Evolutionary conservation across 1,139 yeast genomes (phyloP).

Genomic region (Saccharomyces hybrid): DNA sequence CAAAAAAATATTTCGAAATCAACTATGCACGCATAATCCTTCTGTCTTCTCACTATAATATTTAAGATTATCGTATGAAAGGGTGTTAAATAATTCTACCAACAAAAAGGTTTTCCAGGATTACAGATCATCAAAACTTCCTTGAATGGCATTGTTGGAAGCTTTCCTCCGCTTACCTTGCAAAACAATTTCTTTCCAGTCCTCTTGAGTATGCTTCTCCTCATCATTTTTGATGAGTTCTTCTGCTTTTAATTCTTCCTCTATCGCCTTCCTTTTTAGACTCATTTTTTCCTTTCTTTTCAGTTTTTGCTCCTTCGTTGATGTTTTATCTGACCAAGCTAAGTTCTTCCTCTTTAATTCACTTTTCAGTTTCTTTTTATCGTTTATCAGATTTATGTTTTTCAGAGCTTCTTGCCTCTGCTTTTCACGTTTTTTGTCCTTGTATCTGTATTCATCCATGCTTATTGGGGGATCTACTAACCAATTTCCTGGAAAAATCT

Average conservation of each 20-base stretch:
- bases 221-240: slow-evolving; percentile 40
- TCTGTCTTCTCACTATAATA: not conserved
- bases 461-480: slow-evolving; percentile 47
- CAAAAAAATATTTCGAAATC: not conserved
- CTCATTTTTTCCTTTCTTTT: slow-evolving; percentile 59
- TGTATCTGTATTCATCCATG: slow-evolving; percentile 60
- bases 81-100: not conserved
- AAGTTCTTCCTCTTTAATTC: slow-evolving; percentile 49
- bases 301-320: slow-evolving; percentile 54
- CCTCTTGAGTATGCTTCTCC: slow-evolving; percentile 48
- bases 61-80: not conserved
- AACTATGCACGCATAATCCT: not conserved
- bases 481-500: slow-evolving; percentile 53
- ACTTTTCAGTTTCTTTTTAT: slow-evolving; percentile 41
- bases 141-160: slow-evolving; percentile 37
- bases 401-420: slow-evolving; percentile 53
- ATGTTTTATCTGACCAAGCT: slow-evolving; percentile 74
- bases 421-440: slow-evolving; percentile 57
- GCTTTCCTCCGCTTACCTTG: slow-evolving; percentile 37
- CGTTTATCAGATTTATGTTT: slow-evolving; percentile 37
- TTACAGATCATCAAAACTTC: slow-evolving; percentile 67
- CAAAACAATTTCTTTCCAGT: slow-evolving; percentile 83
- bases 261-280: slow-evolving; percentile 56
- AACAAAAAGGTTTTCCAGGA: not conserved
- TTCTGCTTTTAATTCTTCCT: slow-evolving; percentile 37